Evolutionary conservation across 2,329 filamentous ascomycete species (phyloP).

Genomic region (Orbilia blumenaviensis): DNA sequence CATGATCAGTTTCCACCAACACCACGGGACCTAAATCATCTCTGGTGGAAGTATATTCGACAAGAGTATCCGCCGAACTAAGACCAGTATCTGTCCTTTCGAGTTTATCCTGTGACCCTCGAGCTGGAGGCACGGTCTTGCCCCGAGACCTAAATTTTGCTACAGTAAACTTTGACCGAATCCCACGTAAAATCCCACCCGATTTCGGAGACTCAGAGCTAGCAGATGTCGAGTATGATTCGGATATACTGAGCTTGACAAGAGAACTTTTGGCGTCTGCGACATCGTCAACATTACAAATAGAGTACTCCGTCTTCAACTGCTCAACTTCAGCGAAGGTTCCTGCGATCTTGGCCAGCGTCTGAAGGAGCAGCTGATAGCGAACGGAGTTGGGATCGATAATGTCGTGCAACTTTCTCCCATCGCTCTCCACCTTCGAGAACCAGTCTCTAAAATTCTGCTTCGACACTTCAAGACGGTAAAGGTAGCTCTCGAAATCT

Average conservation of each 20-base stretch:
- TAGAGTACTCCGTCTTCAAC: background rate
- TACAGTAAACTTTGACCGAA: too few relatives aligned
- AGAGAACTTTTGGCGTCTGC: background rate
- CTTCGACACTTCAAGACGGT: background rate
- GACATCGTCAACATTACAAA: background rate
- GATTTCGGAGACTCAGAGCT: too few relatives aligned
- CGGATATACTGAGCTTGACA: too few relatives aligned
- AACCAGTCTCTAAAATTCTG: background rate
- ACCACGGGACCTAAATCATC: too few relatives aligned
- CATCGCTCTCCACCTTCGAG: background rate
- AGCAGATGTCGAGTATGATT: background rate
- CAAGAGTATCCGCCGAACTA: background rate
- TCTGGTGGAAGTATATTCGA: background rate
- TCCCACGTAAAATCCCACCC: too few relatives aligned
- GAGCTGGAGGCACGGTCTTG: too few relatives aligned
- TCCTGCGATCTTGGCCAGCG: background rate
- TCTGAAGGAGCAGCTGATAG: background rate
- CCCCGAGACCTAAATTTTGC: too few relatives aligned
- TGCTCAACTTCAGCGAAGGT: background rate
- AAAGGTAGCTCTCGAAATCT: background rate
- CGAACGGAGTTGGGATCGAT: background rate
- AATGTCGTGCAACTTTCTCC: background rate
- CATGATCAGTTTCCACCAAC: too few relatives aligned
- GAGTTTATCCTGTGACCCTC: too few relatives aligned
- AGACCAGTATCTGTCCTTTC: too few relatives aligned